Conservation (phyloP, 2,329 filamentous ascomycete species). For the Graphilbum fragrans region DNA sequence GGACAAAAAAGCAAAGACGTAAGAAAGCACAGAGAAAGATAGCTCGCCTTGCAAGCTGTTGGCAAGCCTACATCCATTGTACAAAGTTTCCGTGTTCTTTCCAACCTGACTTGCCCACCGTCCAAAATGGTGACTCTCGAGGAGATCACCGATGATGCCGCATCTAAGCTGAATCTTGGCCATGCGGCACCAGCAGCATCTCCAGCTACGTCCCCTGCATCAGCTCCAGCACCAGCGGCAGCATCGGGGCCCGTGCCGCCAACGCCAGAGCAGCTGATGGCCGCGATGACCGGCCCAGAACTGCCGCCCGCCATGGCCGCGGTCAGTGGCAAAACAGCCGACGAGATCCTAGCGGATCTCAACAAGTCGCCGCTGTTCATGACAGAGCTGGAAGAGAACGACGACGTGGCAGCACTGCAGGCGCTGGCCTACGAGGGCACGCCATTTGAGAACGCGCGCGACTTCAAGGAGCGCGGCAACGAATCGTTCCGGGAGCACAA, state of each 20-base stretch:
- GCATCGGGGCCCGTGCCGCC: background rate
- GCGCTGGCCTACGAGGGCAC: slow-evolving; percentile 91
- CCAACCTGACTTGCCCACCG: too few relatives aligned
- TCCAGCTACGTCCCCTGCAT: background rate
- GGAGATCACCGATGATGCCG: slow-evolving; percentile 10
- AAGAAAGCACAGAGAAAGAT: too few relatives aligned
- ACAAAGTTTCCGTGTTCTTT: too few relatives aligned
- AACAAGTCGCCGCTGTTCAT: slow-evolving; percentile 77
- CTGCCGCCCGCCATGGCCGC: slow-evolving; percentile 32
- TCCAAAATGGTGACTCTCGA: slow-evolving; percentile 10
- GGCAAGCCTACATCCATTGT: too few relatives aligned
- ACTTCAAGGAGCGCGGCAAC: slow-evolving; percentile 88
- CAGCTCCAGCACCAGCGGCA: background rate
- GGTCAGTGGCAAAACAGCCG: slow-evolving; percentile 33
- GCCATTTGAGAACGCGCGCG: slow-evolving; percentile 64
- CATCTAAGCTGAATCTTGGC: slow-evolving; percentile 3
- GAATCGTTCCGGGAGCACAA: slow-evolving; percentile 65
- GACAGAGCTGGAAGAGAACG: slow-evolving; percentile 81
- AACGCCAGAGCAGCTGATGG: background rate
- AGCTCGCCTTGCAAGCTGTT: too few relatives aligned
- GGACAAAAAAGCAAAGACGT: too few relatives aligned
- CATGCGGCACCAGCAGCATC: background rate
- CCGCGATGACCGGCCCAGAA: slow-evolving; percentile 19
- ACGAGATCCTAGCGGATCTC: slow-evolving; percentile 44
- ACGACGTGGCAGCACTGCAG: slow-evolving; percentile 73